These are phyloP conservation scores for Kokia cookei DNA, from an alignment of 441 rosid genomes.

Conservation along the genomic window DNA sequence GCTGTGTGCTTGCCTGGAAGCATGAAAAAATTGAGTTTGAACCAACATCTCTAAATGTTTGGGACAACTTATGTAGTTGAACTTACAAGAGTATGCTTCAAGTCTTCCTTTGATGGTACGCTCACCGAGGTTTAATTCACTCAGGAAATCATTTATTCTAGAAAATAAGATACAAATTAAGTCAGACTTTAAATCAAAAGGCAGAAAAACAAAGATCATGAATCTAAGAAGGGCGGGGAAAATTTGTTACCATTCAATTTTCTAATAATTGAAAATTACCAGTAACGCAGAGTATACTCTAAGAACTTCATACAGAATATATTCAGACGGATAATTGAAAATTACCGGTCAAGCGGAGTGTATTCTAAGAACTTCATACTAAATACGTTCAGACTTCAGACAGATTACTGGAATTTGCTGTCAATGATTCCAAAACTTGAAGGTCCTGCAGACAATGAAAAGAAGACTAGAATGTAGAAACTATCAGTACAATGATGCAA, in stretches of 20 bases:
- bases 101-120: constrained; percentile 71
- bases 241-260: background rate
- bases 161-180: constrained; percentile 2
- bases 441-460: background rate
- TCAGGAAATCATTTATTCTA: constrained; percentile 71
- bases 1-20: constrained; percentile 82
- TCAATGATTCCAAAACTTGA: background rate
- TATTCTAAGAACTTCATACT: constrained; percentile 85
- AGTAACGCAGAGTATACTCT: constrained; percentile 76
- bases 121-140: constrained; percentile 72
- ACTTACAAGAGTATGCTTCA: constrained; percentile 92
- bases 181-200: constrained; percentile 1
- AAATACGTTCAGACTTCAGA: background rate
- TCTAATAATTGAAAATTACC: constrained; percentile 24
- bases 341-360: constrained; percentile 74
- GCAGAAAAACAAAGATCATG: background rate
- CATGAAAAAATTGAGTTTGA: background rate
- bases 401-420: background rate
- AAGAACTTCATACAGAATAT: constrained; percentile 58
- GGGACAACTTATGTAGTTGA: background rate
- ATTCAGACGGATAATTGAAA: background rate
- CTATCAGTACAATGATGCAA: background rate
- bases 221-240: background rate
- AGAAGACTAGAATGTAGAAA: background rate
- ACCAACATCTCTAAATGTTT: constrained; percentile 3